phyloP scores from a whole-genome alignment of 805 yeast species.

The Cyberlindnera japonica region DNA sequence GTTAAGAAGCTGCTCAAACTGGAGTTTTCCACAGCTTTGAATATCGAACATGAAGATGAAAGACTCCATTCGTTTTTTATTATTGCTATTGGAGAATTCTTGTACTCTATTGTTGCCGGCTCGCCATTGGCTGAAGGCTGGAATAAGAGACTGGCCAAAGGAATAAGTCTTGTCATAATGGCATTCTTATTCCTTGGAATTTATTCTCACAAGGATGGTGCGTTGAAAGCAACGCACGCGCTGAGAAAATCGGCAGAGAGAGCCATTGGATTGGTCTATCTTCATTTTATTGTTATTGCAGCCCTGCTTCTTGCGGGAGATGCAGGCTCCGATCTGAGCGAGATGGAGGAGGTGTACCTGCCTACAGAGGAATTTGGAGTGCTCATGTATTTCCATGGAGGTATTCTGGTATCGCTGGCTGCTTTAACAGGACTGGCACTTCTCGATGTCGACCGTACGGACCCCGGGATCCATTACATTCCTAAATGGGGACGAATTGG shows the following conservation, averaged over 20 bases:
- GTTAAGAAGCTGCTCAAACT: slow-evolving; percentile 39
- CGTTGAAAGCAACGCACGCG: slow-evolving; percentile 48
- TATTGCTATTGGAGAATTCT: slow-evolving; percentile 63
- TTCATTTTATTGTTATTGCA: slow-evolving; percentile 51
- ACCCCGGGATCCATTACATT: slow-evolving; percentile 29
- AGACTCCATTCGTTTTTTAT: slow-evolving; percentile 54
- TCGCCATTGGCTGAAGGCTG: slow-evolving; percentile 46
- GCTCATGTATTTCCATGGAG: slow-evolving; percentile 50
- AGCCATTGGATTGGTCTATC: slow-evolving; percentile 43
- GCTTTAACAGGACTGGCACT: slow-evolving; percentile 39
- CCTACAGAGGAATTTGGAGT: slow-evolving; percentile 36
- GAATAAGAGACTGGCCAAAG: slow-evolving; percentile 41
- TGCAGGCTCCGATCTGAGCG: slow-evolving; percentile 48
- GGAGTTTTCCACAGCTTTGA: slow-evolving; percentile 53
- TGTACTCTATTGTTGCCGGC: slow-evolving; percentile 48
- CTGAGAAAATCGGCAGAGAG: slow-evolving; percentile 43
- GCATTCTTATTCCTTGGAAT: slow-evolving; percentile 50
- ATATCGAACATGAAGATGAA: slow-evolving; percentile 66
- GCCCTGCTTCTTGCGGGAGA: slow-evolving; percentile 54
- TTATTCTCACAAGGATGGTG: slow-evolving; percentile 53
- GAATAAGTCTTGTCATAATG: slow-evolving; percentile 42
- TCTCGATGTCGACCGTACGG: slow-evolving; percentile 43
- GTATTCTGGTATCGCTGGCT: slow-evolving; percentile 43
- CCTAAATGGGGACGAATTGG: slow-evolving; percentile 37
- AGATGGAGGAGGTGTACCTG: slow-evolving; percentile 28